Percentiles rank a stretch among this genome's conserved stretches.
phyloP scores from a whole-genome alignment of 2,329 filamentous ascomycete genomes.

The Harringtonia aguacate region DNA sequence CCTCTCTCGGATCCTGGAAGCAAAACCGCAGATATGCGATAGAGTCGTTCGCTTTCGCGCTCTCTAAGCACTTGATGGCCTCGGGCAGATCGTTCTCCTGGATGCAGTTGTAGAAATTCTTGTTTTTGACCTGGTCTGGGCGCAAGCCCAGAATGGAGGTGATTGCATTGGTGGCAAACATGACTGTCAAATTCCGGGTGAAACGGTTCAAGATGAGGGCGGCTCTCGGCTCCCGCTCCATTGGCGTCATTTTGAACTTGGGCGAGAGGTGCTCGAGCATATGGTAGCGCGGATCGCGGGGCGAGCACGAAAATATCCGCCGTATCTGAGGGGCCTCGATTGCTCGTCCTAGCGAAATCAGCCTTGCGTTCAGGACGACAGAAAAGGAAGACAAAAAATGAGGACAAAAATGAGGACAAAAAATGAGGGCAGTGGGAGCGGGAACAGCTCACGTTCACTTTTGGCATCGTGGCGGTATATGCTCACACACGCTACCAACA shows the following conservation, averaged over 20 bases:
- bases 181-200: slow-evolving; percentile 69
- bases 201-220: slow-evolving; percentile 82
- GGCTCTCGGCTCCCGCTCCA: slow-evolving; percentile 67
- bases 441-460: slow-evolving; percentile 64
- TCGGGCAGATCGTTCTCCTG: slow-evolving; percentile 66
- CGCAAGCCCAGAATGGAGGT: slow-evolving; percentile 64
- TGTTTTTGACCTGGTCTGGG: slow-evolving; percentile 58
- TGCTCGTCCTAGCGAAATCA: slow-evolving; percentile 50
- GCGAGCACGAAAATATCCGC: slow-evolving; percentile 70
- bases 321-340: slow-evolving; percentile 68
- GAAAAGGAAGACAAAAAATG: background rate
- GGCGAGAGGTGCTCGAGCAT: slow-evolving; percentile 79
- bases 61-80: slow-evolving; percentile 68
- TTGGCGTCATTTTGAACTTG: slow-evolving; percentile 59
- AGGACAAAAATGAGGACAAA: background rate
- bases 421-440: background rate
- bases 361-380: background rate
- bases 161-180: slow-evolving; percentile 76
- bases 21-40: slow-evolving; percentile 83
- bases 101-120: slow-evolving; percentile 83
- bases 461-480: slow-evolving; percentile 59
- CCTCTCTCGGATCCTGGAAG: slow-evolving; percentile 62
- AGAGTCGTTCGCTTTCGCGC: slow-evolving; percentile 81
- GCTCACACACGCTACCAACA: slow-evolving; percentile 74
- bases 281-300: slow-evolving; percentile 75